Percentiles rank a stretch among this genome's conserved stretches.
Evolutionary conservation across 2,329 filamentous ascomycete genomes (phyloP).

Genomic region (Sporothrix pseudoabietina): DNA sequence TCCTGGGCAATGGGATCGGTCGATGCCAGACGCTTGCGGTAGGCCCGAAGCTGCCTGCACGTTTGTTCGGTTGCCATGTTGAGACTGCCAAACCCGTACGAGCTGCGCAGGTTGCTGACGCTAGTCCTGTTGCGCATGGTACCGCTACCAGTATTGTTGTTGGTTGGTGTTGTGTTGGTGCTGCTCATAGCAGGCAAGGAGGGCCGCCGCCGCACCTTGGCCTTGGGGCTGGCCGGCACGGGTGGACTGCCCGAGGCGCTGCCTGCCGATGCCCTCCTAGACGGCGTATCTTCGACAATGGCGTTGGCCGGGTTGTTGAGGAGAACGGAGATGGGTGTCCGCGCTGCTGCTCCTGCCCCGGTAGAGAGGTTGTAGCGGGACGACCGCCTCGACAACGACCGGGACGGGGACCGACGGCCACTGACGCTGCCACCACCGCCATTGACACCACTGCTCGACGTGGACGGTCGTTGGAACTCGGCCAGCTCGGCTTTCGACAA

Average conservation of each 20-base stretch:
- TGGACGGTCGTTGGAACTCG: constrained; percentile 66
- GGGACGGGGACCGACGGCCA: constrained; percentile 59
- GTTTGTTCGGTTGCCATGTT: constrained; percentile 67
- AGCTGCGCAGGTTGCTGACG: constrained; percentile 31
- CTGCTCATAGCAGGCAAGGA: constrained; percentile 56
- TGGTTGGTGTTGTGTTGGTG: constrained; percentile 36
- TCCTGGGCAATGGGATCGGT: constrained; percentile 58
- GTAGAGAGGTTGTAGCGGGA: constrained; percentile 53
- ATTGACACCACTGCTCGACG: constrained; percentile 31
- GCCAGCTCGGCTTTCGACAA: constrained; percentile 85
- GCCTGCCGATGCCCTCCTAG: constrained; percentile 51
- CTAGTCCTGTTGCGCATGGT: constrained; percentile 50
- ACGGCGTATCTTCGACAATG: constrained; percentile 51
- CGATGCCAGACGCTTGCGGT: constrained; percentile 63
- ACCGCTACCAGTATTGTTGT: background rate
- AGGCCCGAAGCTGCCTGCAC: constrained; percentile 62
- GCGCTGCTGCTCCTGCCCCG: constrained; percentile 37
- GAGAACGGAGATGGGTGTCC: constrained; percentile 46
- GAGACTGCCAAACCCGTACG: constrained; percentile 55
- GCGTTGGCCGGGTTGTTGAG: constrained; percentile 48
- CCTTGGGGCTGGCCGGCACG: constrained; percentile 52
- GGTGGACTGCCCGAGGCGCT: constrained; percentile 51
- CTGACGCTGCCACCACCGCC: constrained; percentile 12
- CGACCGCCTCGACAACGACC: constrained; percentile 56
- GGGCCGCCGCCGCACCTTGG: constrained; percentile 50